Evolutionary conservation across 495 filamentous ascomycete species (phyloP), one percentile per base, ranked within the genome.

Genomic region (Patellaria atrata): DNA sequence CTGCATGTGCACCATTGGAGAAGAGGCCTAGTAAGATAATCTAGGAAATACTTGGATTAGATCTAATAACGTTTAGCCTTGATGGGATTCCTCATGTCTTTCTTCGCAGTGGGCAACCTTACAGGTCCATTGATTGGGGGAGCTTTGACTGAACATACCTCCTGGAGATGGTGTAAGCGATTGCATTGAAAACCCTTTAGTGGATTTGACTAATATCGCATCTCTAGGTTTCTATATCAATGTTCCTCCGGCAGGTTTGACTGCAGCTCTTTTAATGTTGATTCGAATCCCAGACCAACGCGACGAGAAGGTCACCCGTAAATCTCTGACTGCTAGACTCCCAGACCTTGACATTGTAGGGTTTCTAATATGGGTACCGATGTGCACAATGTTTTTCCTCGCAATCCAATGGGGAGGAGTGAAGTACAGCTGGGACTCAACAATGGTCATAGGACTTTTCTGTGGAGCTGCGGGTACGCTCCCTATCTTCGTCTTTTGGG

Each of bases 181-280:
- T n/a, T n/a, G n/a, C n/a, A n/a, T n/a, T n/a, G n/a, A n/a, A n/a
- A n/a, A n/a, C 17, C 34, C 29, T 11, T 33, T 14, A 17, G 24
- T 38, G 22, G 9, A 29, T 43, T 11, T 26, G 17, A n/a, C n/a
- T n/a, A n/a, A n/a, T n/a, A n/a, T n/a, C n/a, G n/a, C n/a, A n/a
- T 33, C n/a, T n/a, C 15, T n/a, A 66, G 57, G 73, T 47, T 77
- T 77, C 47, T 77, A 77, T 43, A 74, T 81, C 36, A 79, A 77
- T 45, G 22, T 40, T 3, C 59, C 78, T 15, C 73, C 72, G 0
- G 58, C 76, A 26, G 73, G 71, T 10, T 70, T 41, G 3, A 31
- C 71, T 9, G 59, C 64, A 1, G 61, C 53, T 5, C 12, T 62
- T 5, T 24, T 73, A 12, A 32, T 62, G 18, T 56, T 72, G 38